Conservation (phyloP, 306 rosid species). For the Castanea mollissima region DNA sequence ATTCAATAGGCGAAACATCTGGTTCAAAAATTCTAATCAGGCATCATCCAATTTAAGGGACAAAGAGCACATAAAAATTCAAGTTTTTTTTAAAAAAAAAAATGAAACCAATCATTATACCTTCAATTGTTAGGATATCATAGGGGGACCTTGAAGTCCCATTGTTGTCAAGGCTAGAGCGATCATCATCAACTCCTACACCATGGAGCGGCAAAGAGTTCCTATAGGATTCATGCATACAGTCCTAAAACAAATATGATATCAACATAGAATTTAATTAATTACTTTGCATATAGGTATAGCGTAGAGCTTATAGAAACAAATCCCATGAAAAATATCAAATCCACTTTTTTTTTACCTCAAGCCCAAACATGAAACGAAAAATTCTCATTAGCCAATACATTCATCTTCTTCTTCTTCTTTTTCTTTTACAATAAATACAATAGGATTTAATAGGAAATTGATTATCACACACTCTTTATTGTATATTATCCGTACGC, state of each 20-base stretch:
- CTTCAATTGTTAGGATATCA: slow-evolving; percentile 57
- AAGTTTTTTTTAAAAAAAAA: not conserved
- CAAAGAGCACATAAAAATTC: not conserved
- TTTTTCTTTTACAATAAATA: no score
- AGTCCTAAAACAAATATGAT: slow-evolving; percentile 39
- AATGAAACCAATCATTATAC: slow-evolving; percentile 27
- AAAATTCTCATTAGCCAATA: not conserved
- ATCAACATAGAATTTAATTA: not conserved
- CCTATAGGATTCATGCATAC: slow-evolving; percentile 67
- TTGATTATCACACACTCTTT: no score
- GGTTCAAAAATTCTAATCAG: slow-evolving; percentile 18
- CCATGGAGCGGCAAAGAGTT: slow-evolving; percentile 65
- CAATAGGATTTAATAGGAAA: no score
- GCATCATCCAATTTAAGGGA: not conserved
- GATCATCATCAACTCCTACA: slow-evolving; percentile 77
- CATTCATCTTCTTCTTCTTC: not conserved
- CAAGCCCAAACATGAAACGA: not conserved
- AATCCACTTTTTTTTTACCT: not conserved
- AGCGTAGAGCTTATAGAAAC: not conserved
- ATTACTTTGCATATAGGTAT: not conserved
- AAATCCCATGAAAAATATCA: not conserved
- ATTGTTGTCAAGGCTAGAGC: slow-evolving; percentile 63
- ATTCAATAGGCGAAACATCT: slow-evolving; percentile 87
- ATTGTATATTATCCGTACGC: no score
- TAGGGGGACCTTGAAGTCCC: slow-evolving; percentile 62